Base-by-base conservation (phyloP, 179 eudicot species). In the Drosera spatulata region DNA sequence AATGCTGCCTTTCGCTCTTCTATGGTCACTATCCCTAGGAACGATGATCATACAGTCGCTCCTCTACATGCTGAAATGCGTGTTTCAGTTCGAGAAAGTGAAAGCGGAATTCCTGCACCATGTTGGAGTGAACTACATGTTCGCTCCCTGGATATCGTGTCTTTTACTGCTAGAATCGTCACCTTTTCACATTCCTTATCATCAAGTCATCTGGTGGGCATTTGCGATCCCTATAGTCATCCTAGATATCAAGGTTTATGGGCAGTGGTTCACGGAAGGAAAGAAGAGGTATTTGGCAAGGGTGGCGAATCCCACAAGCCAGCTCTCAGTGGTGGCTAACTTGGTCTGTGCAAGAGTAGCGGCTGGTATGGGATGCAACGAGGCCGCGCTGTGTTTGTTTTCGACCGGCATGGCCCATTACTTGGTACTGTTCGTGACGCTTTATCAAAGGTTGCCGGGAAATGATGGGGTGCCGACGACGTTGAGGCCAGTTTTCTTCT, bases 341-440 rank as follows among this genome's bases (percentile, higher is more conserved):
- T 71, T 81, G 52, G 78, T 76, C 0, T 83, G 77, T 37, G 82
- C 91, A 0, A 59, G 77, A 70, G 73, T 70, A 0, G 83, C 78
- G 4, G 66, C 74, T 3, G 55, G 47, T 7, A 75, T 82, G 80
- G 91, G 85, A 39, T 76, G 81, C 78, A 14, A n/a, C 4, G 87
- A 85, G 70, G 48, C 71, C 3, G 82, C 72, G 1, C 50, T 85
- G 56, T 73, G 66, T 47, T 63, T 85, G 61, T 85, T 82, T 39
- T 72, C 85, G 5, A 13, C 82, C 7, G 85, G 91, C 41, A 71
- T 82, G 81, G 71, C 61, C 4, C 91, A 85, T 59, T 85, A 85
- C 58, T 68, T 82, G 66, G 88, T 85, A 39, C 56, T 85, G 38
- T 85, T 85, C 64, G 86, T 81, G n/a, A 81, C 86, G 0, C 70